Percentiles rank a stretch among this genome's conserved stretches.
These are phyloP conservation scores for Alternaria ventricosa DNA, from an alignment of 2,329 filamentous ascomycete species.

Conservation along the genomic window DNA sequence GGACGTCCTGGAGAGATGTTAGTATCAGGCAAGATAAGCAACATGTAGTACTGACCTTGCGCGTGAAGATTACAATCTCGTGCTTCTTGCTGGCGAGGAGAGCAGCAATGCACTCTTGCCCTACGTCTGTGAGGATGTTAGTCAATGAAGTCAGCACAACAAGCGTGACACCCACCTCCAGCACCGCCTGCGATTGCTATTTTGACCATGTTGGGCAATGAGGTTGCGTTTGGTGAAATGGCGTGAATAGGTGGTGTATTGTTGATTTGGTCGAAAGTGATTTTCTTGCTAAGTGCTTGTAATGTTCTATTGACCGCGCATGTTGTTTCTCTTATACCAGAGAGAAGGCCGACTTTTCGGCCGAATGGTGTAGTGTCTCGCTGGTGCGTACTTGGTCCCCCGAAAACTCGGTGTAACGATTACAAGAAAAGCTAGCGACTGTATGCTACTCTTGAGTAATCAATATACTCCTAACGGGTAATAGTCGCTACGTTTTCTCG, in stretches of 20 bases:
- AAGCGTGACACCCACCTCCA: constrained; percentile 4
- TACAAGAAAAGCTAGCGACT: neutral
- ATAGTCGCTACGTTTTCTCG: neutral
- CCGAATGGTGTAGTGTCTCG: constrained; percentile 2
- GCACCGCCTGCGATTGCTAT: constrained; percentile 20
- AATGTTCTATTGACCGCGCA: neutral
- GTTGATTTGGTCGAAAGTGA: too few species aligned
- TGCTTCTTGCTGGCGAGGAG: constrained; percentile 58
- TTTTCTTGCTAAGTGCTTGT: neutral
- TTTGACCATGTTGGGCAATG: constrained; percentile 16
- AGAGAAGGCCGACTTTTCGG: constrained; percentile 6
- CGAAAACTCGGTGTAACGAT: neutral
- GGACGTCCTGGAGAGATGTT: neutral
- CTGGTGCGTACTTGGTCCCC: neutral
- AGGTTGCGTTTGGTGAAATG: neutral
- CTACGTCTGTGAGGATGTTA: constrained; percentile 51
- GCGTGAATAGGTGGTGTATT: too few species aligned
- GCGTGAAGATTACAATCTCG: constrained; percentile 57
- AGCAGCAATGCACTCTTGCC: constrained; percentile 58
- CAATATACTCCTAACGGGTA: neutral
- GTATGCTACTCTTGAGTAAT: neutral
- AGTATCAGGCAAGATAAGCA: neutral
- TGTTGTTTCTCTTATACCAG: neutral
- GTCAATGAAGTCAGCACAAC: neutral
- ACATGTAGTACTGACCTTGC: constrained; percentile 26